Evolutionary conservation across 352 stramenopile species (phyloP).

Genomic region (Hyaloperonospora brassicae): DNA sequence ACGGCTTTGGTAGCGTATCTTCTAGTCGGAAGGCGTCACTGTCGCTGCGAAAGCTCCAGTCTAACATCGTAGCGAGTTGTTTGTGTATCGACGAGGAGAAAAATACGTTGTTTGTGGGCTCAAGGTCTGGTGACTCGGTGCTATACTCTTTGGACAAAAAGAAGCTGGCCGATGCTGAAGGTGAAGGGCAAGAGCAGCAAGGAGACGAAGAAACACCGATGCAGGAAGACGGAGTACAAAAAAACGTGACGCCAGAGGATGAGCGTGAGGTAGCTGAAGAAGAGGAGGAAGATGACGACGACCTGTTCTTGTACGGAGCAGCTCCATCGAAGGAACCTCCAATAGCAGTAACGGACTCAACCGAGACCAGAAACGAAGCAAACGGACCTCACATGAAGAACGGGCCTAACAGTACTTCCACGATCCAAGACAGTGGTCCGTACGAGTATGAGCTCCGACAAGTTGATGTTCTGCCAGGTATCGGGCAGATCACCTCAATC

Average conservation of each 20-base stretch:
- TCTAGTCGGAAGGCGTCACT: conserved; percentile 28
- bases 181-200: conserved; percentile 14
- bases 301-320: conserved; percentile 70
- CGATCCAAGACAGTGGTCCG: conserved; percentile 16
- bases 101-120: conserved; percentile 76
- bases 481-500: conserved; percentile 80
- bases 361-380: conserved; percentile 1
- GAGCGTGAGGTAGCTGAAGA: conserved; percentile 26
- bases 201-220: conserved; percentile 26
- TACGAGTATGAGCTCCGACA: conserved; percentile 49
- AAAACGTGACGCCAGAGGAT: conserved; percentile 12
- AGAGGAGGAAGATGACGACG: conserved; percentile 67
- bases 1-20: conserved; percentile 19
- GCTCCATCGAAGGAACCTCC: conserved; percentile 24
- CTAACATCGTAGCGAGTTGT: conserved; percentile 42
- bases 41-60: conserved; percentile 48
- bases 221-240: conserved; percentile 1
- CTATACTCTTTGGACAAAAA: conserved; percentile 53
- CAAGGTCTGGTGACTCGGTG: conserved; percentile 67
- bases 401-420: neutral
- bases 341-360: neutral
- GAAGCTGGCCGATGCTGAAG: conserved; percentile 15
- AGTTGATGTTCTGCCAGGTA: conserved; percentile 59
- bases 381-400: conserved; percentile 14
- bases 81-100: conserved; percentile 51